Conservation (phyloP, 495 filamentous ascomycete genomes). For the Podospora pseudopauciseta region DNA sequence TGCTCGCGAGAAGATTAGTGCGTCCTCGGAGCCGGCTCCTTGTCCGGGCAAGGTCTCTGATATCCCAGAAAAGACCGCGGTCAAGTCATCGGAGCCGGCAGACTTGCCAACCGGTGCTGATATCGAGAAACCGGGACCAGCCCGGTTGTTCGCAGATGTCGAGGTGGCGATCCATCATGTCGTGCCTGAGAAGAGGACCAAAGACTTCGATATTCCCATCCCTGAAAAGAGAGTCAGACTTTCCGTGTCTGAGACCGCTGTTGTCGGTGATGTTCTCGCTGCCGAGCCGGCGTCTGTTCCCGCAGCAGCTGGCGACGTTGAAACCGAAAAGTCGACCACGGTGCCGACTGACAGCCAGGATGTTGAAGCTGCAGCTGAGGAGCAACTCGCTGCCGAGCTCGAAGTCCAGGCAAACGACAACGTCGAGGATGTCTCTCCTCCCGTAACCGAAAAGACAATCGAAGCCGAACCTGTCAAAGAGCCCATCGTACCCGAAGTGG, state of each 20-base stretch:
- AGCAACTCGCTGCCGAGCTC: constrained; percentile 7
- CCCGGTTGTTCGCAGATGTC: background rate
- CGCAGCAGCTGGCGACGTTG: background rate
- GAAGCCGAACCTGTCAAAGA: constrained; percentile 4
- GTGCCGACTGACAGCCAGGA: background rate
- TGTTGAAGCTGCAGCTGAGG: background rate
- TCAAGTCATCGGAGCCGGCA: background rate
- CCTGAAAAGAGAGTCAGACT: background rate
- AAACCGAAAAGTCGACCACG: background rate
- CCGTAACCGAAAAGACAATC: background rate
- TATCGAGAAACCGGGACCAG: background rate
- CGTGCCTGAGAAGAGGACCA: background rate
- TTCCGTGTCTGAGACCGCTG: background rate
- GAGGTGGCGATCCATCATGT: background rate
- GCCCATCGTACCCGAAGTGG: background rate
- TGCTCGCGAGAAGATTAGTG: background rate
- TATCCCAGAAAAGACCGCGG: constrained; percentile 1
- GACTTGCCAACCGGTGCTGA: background rate
- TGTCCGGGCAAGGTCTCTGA: background rate
- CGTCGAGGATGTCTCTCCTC: constrained; percentile 6
- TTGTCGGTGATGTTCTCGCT: background rate
- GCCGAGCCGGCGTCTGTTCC: background rate
- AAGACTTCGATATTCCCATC: background rate
- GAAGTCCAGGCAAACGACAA: background rate
- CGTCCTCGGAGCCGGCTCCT: background rate